Percentiles rank a stretch among this genome's conserved stretches.
Conservation (phyloP, 352 stramenopile species). For the Phytophthora pseudosyringae region DNA sequence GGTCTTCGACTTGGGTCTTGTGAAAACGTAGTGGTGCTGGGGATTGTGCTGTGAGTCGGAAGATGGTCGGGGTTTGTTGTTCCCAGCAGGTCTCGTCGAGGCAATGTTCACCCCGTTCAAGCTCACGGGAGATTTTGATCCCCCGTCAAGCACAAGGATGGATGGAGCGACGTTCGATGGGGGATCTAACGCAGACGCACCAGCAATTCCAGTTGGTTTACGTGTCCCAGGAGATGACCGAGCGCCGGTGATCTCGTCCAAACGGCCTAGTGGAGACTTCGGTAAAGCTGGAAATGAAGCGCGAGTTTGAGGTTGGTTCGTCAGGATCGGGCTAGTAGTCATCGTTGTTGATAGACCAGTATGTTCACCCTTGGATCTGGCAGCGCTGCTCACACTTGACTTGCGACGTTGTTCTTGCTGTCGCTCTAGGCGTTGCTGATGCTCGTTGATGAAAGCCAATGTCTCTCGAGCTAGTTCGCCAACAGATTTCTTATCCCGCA, state of each 20-base stretch:
- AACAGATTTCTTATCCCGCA: slow-evolving; percentile 55
- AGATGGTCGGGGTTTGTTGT: slow-evolving; percentile 17
- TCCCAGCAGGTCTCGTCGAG: slow-evolving; percentile 40
- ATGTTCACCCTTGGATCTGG: slow-evolving; percentile 2
- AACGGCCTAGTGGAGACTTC: slow-evolving; percentile 16
- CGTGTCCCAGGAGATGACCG: not conserved
- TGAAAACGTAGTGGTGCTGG: slow-evolving; percentile 54
- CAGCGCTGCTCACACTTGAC: slow-evolving; percentile 1
- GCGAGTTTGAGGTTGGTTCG: slow-evolving; percentile 4
- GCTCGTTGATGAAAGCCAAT: slow-evolving; percentile 59
- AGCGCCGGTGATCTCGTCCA: not conserved
- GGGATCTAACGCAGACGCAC: not conserved
- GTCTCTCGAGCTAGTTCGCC: slow-evolving; percentile 69
- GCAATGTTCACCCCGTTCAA: slow-evolving; percentile 43
- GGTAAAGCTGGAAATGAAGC: slow-evolving; percentile 29
- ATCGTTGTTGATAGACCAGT: not conserved
- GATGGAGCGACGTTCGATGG: not conserved
- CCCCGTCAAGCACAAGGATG: slow-evolving; percentile 22
- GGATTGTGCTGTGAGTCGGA: slow-evolving; percentile 9
- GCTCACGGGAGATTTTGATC: slow-evolving; percentile 24
- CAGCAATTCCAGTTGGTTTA: not conserved
- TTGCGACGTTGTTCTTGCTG: slow-evolving; percentile 19
- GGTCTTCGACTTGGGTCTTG: slow-evolving; percentile 43
- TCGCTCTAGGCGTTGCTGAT: slow-evolving; percentile 29
- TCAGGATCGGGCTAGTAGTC: slow-evolving; percentile 10